A percentile compares a stretch with the other conserved stretches of the same genome.
phyloP scores from a whole-genome alignment of 129 eudicot species.

The Rutidosis leptorrhynchoides region DNA sequence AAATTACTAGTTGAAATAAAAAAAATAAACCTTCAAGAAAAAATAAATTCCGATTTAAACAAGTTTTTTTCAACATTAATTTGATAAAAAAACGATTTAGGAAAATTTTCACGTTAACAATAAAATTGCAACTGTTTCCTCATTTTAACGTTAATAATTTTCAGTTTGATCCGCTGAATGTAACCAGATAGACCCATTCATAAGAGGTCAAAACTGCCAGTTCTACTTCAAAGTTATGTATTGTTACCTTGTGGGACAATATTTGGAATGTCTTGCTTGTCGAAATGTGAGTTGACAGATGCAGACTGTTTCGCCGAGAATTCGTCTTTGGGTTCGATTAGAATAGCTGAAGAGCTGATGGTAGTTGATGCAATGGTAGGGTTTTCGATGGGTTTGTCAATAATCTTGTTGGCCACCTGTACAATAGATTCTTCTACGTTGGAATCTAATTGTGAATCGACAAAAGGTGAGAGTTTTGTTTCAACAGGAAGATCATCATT shows the following conservation, averaged over 20 bases:
- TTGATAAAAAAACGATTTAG: no score
- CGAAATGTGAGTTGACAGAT: not conserved
- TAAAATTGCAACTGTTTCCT: no score
- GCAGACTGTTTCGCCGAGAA: not conserved
- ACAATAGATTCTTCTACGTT: not conserved
- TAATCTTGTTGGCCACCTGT: not conserved
- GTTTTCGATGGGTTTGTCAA: not conserved
- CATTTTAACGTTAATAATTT: not conserved
- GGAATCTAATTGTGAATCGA: not conserved
- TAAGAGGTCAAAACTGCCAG: no score
- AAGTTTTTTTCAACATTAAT: not conserved
- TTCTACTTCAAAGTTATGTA: no score
- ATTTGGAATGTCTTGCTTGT: no score
- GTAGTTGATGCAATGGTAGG: not conserved
- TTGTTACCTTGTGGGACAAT: no score
- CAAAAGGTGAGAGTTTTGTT: constrained; percentile 12
- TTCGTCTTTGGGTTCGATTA: not conserved
- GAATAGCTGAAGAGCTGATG: not conserved
- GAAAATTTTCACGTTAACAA: no score
- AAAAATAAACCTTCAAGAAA: not conserved
- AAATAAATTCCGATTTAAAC: not conserved
- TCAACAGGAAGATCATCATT: constrained; percentile 20
- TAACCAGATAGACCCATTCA: not conserved
- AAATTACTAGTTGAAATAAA: not conserved
- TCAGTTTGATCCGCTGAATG: not conserved